phyloP scores from a whole-genome alignment of 2,329 filamentous ascomycete genomes.

The Xylariaceae sp. region DNA sequence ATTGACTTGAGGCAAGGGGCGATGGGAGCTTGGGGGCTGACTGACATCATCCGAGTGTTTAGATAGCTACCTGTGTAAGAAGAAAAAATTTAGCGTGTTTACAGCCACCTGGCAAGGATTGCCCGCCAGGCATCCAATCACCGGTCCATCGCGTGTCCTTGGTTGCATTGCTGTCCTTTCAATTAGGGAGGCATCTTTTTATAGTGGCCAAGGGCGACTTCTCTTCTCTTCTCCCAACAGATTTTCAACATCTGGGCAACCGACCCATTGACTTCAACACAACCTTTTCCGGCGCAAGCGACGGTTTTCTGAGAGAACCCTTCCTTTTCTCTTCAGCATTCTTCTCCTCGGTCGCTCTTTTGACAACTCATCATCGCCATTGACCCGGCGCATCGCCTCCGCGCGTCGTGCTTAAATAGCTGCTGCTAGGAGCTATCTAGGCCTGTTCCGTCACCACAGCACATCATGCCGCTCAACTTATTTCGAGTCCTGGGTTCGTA shows the following conservation, averaged over 20 bases:
- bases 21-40: not conserved
- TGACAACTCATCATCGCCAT: constrained; percentile 1
- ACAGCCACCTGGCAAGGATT: not conserved
- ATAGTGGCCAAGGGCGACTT: not conserved
- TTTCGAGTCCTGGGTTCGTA: constrained; percentile 53
- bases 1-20: not conserved
- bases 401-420: constrained; percentile 15
- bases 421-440: constrained; percentile 21
- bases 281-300: not conserved
- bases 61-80: not conserved
- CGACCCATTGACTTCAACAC: not conserved
- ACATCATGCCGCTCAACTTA: constrained; percentile 49
- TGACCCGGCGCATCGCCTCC: constrained; percentile 7
- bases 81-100: not conserved
- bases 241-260: constrained; percentile 14
- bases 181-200: constrained; percentile 2
- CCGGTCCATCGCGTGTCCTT: constrained; percentile 34
- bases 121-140: constrained; percentile 32
- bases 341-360: not conserved
- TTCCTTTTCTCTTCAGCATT: constrained; percentile 1
- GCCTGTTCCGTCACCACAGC: constrained; percentile 6
- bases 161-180: constrained; percentile 37
- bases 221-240: not conserved
- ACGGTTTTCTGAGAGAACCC: constrained; percentile 2
- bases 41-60: constrained; percentile 9